Conservation (phyloP, 1,284 basidiomycete genomes). For the Austroboletus novae-zelandiae region DNA sequence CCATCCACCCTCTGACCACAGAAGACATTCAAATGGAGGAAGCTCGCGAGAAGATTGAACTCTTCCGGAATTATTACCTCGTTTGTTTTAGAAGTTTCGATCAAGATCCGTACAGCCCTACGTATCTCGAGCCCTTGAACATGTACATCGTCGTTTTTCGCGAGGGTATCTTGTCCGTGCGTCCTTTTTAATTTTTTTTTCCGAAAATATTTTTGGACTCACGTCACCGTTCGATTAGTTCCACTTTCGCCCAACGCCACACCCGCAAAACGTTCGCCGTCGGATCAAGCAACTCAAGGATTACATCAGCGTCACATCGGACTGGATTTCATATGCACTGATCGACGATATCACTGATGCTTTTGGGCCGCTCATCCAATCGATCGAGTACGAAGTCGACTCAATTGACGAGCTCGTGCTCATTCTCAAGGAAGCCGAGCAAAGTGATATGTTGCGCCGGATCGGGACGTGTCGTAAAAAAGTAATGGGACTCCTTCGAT, state of each 20-base stretch:
- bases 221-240: slow-evolving; percentile 56
- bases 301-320: slow-evolving; percentile 98
- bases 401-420: slow-evolving; percentile 98
- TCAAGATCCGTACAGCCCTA: slow-evolving; percentile 97
- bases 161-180: slow-evolving; percentile 91
- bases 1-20: slow-evolving; percentile 96
- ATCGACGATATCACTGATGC: slow-evolving; percentile 99
- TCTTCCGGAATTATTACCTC: slow-evolving; percentile 98
- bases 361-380: slow-evolving; percentile 97
- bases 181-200: slow-evolving; percentile 29
- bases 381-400: slow-evolving; percentile 99
- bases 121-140: slow-evolving; percentile 96
- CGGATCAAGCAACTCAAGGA: slow-evolving; percentile 99
- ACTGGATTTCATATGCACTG: slow-evolving; percentile 99
- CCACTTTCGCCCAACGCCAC: slow-evolving; percentile 96
- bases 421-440: slow-evolving; percentile 80
- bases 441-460: slow-evolving; percentile 65
- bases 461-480: slow-evolving; percentile 99
- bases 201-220: not conserved
- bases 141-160: slow-evolving; percentile 99
- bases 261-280: slow-evolving; percentile 95
- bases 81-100: slow-evolving; percentile 99
- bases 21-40: slow-evolving; percentile 99
- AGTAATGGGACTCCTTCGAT: slow-evolving; percentile 93
- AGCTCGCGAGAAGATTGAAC: slow-evolving; percentile 98